These are phyloP conservation scores for Davidsoniella neocaledoniae DNA, from an alignment of 2,329 filamentous ascomycete species.

Conservation along the genomic window DNA sequence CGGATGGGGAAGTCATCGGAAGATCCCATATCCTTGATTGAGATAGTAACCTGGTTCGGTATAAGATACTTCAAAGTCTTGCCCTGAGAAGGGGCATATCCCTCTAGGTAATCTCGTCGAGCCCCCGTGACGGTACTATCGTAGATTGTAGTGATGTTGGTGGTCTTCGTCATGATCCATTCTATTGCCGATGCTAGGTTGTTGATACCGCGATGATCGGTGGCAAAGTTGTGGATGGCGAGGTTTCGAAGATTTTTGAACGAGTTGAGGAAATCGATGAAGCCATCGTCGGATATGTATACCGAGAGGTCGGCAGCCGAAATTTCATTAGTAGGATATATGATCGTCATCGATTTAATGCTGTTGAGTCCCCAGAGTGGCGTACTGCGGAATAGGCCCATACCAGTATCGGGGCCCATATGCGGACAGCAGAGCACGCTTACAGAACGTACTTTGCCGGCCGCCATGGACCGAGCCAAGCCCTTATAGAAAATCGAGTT, in stretches of 20 bases:
- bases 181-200: neutral
- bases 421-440: neutral
- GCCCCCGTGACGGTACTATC: neutral
- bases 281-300: neutral
- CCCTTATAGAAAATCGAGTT: neutral
- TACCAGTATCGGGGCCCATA: neutral
- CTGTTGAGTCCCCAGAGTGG: neutral
- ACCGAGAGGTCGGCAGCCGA: neutral
- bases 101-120: neutral
- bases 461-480: neutral
- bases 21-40: neutral
- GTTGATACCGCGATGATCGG: neutral
- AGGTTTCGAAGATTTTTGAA: slow-evolving; percentile 14
- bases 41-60: no score
- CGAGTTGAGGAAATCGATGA: slow-evolving; percentile 13
- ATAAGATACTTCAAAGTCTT: neutral
- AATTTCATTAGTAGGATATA: neutral
- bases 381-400: neutral
- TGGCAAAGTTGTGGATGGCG: slow-evolving; percentile 11
- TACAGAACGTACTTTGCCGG: neutral
- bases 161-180: neutral
- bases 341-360: neutral
- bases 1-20: neutral
- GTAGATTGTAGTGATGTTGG: neutral
- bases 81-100: neutral